These are phyloP conservation scores for Aurifilum marmelostoma DNA, from an alignment of 2,329 filamentous ascomycete species.

Conservation along the genomic window DNA sequence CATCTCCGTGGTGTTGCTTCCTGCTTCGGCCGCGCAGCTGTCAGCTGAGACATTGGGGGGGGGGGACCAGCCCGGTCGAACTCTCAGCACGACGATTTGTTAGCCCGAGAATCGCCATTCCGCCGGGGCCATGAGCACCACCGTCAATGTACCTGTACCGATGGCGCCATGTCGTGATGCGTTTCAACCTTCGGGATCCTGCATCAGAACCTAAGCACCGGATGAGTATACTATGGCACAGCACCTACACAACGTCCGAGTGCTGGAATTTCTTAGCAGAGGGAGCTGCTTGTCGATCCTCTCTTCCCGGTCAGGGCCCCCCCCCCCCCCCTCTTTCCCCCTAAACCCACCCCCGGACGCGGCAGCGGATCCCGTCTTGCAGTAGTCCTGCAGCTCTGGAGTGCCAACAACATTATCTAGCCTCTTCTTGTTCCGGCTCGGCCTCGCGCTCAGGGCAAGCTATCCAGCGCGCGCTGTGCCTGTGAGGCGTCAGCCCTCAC, in stretches of 20 bases:
- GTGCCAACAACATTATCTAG: slow-evolving; percentile 19
- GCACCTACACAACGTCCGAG: not conserved
- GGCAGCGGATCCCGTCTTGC: slow-evolving; percentile 19
- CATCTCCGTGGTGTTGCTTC: not conserved
- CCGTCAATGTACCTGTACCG: slow-evolving; percentile 23
- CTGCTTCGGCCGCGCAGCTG: not conserved
- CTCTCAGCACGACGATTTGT: not conserved
- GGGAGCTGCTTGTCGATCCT: slow-evolving; percentile 13
- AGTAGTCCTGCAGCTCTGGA: slow-evolving; percentile 25
- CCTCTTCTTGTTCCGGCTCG: slow-evolving; percentile 11
- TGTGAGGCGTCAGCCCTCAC: slow-evolving; percentile 8
- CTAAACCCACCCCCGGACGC: slow-evolving; percentile 15
- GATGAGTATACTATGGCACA: not conserved
- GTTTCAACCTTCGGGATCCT: slow-evolving; percentile 15
- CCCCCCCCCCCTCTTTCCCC: too few species aligned
- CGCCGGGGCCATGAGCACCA: not conserved
- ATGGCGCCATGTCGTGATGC: slow-evolving; percentile 16
- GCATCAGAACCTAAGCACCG: not conserved
- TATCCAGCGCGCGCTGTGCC: slow-evolving; percentile 20
- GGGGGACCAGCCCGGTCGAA: not conserved
- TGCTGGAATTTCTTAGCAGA: not conserved
- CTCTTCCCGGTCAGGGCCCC: slow-evolving; percentile 2
- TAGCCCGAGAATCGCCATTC: not conserved
- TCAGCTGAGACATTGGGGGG: not conserved
- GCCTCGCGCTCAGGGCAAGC: slow-evolving; percentile 20